Conservation (phyloP, 306 rosid genomes). For the Pyrus betulifolia region DNA sequence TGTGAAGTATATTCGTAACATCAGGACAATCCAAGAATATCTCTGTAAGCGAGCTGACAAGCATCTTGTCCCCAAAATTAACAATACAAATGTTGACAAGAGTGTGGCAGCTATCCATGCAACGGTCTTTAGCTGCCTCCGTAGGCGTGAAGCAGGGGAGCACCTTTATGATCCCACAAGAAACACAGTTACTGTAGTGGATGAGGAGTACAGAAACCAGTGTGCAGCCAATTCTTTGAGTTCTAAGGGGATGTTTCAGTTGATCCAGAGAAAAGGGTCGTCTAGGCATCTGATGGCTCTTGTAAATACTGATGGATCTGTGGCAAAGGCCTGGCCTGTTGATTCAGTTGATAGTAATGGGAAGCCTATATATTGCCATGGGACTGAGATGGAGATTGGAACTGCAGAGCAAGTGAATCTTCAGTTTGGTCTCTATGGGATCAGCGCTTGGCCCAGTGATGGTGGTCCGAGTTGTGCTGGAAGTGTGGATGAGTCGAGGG, state of each 20-base stretch:
- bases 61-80: conserved; percentile 96
- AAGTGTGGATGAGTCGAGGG: conserved; percentile 80
- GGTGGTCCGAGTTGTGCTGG: conserved; percentile 91
- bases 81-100: conserved; percentile 95
- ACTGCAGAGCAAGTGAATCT: conserved; percentile 85
- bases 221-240: conserved; percentile 80
- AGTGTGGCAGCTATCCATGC: conserved; percentile 98
- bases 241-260: conserved; percentile 92
- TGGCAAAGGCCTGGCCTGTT: conserved; percentile 97
- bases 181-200: conserved; percentile 69
- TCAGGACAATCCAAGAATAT: conserved; percentile 92
- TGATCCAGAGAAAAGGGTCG: conserved; percentile 91
- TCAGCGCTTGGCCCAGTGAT: conserved; percentile 91
- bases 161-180: conserved; percentile 64
- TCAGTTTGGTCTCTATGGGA: conserved; percentile 91
- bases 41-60: conserved; percentile 95
- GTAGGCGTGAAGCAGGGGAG: conserved; percentile 84
- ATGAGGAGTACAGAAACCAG: conserved; percentile 92
- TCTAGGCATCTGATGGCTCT: conserved; percentile 84
- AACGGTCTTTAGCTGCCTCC: conserved; percentile 89
- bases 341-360: conserved; percentile 61
- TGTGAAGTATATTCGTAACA: conserved; percentile 91
- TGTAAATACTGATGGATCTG: conserved; percentile 86
- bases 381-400: conserved; percentile 44
- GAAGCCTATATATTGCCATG: conserved; percentile 49